Base-by-base conservation (phyloP, 2,329 filamentous ascomycete species). In the Fusarium sp. region DNA sequence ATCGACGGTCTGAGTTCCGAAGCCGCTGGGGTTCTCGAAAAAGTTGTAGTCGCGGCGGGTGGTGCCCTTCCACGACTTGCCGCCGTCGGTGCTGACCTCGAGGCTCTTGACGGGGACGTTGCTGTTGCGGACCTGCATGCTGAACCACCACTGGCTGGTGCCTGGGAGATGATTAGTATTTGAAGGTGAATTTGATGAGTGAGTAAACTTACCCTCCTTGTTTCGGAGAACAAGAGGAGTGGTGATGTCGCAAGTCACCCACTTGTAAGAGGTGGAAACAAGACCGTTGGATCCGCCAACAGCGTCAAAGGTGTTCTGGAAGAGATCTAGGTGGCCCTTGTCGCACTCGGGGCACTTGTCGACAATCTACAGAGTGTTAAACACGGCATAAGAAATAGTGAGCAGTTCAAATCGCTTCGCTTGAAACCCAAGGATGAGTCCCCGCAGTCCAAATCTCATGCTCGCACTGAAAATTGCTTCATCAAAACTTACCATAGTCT, bases 61-160 rank as follows among this genome's bases (percentile, higher is more conserved):
- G 0, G 91, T 92, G 18, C 79, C 64, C 78, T 86, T 81, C 91
- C 90, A 93, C 6, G 87, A 88, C 62, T 75, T 84, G 22, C 91
- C 91, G 14, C 87, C 85, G 78, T 93, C 87, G 33, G 86, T 90
- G 73, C 88, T 90, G 70, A 92, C 90, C 73, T 92, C 90, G 27
- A 93, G 85, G 72, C 83, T 85, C 60, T 84, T 77, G 41, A 92
- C 85, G 9, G 86, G 85, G 66, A 88, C 84, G 78, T 91, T 91
- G 76, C 88, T 83, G 81, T 92, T 92, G 74, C 91, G 84, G 57
- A 92, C 90, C 80, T 93, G 91, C 86, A 83, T 82, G 35, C 77
- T 78, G 74, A 81, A 83, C 84, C 83, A 87, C 74, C 80, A 81
- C 9, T 75, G 56, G 13, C 71, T 73, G 9, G 71, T 73, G 31